Evolutionary conservation across 768 basidiomycete species (phyloP).

Genomic region (Pleurotus cornucopiae): DNA sequence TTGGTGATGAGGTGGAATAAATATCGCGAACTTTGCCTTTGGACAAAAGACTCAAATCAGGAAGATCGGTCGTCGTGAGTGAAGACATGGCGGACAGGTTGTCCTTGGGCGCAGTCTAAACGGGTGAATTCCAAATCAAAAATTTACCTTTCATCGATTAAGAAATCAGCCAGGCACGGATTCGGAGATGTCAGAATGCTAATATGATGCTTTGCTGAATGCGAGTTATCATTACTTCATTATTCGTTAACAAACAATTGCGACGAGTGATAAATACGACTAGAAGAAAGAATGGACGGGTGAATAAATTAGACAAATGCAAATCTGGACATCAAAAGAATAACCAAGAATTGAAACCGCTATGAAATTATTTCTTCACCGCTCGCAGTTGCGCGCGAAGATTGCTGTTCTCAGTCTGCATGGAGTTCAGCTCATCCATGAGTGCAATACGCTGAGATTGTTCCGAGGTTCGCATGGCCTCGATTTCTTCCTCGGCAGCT

Average conservation of each 20-base stretch:
- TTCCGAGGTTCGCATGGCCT: constrained; percentile 64
- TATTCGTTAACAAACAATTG: no score
- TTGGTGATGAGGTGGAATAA: constrained; percentile 68
- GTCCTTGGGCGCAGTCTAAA: no score
- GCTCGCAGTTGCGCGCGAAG: constrained; percentile 69
- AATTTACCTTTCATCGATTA: no score
- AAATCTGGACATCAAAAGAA: no score
- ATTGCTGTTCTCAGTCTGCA: constrained; percentile 74
- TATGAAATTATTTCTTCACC: constrained; percentile 37
- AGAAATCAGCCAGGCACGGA: no score
- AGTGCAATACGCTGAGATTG: constrained; percentile 80
- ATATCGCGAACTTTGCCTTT: constrained; percentile 97
- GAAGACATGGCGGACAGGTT: constrained; percentile 21
- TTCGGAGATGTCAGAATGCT: no score
- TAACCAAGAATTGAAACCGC: no score
- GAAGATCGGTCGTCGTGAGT: constrained; percentile 53
- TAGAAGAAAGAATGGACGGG: not conserved
- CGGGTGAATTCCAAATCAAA: no score
- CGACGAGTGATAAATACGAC: not conserved
- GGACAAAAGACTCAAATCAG: constrained; percentile 66
- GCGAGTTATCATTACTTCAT: no score
- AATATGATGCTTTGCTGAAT: no score
- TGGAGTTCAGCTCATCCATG: constrained; percentile 82
- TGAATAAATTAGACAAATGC: no score
- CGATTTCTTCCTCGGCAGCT: constrained; percentile 62